Conservation (phyloP, 2,329 filamentous ascomycete genomes). For the Colletotrichum spaethianum region DNA sequence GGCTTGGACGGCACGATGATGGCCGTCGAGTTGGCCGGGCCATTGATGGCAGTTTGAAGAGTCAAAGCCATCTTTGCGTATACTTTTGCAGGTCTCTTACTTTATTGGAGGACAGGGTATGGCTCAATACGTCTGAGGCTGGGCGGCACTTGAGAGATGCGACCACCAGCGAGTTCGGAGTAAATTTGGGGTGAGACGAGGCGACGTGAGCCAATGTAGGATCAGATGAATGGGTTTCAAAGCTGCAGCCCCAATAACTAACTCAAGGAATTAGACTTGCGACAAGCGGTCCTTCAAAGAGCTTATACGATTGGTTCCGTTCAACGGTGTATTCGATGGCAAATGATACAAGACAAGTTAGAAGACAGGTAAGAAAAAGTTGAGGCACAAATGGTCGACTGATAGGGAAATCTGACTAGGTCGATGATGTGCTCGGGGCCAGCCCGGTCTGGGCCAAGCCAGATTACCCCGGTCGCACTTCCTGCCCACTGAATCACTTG, state of each 20-base stretch:
- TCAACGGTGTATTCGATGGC: conserved; percentile 13
- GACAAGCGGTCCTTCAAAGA: background rate
- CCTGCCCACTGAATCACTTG: background rate
- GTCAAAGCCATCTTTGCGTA: conserved; percentile 56
- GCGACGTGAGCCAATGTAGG: background rate
- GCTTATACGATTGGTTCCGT: background rate
- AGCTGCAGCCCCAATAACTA: background rate
- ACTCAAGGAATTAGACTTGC: background rate
- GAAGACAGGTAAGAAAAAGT: conserved; percentile 12
- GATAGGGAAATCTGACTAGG: conserved; percentile 25
- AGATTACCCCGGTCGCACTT: conserved; percentile 27
- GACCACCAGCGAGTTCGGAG: conserved; percentile 34
- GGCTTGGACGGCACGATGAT: conserved; percentile 81
- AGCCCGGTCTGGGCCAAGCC: conserved; percentile 38
- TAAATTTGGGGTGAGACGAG: conserved; percentile 19
- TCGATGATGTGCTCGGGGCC: conserved; percentile 39
- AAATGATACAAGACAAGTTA: conserved; percentile 10
- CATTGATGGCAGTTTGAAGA: conserved; percentile 66
- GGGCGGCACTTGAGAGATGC: conserved; percentile 20
- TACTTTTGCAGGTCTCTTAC: background rate
- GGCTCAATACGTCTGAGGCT: conserved; percentile 1
- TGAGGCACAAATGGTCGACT: conserved; percentile 20
- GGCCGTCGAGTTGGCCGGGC: conserved; percentile 65
- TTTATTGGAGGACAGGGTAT: conserved; percentile 20
- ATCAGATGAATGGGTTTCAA: conserved; percentile 12